Evolutionary conservation across 2,329 filamentous ascomycete species (phyloP).

Genomic region (Xylariaceae sp.): DNA sequence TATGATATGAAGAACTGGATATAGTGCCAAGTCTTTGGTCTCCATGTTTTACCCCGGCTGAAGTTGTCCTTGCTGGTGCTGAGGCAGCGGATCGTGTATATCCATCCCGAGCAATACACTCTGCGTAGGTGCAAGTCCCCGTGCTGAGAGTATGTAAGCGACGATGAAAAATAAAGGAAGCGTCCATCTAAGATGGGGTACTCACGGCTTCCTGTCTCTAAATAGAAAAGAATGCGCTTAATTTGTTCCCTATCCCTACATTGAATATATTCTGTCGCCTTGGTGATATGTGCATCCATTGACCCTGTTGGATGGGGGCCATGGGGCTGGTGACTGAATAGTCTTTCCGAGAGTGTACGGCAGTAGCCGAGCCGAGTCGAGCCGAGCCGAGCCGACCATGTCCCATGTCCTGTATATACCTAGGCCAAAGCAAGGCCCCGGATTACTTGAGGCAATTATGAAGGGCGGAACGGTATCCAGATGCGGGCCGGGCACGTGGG

Average conservation of each 20-base stretch:
- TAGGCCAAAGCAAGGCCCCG: neutral
- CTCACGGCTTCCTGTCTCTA: constrained; percentile 7
- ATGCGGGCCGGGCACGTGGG: neutral
- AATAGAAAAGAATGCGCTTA: neutral
- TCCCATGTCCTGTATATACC: neutral
- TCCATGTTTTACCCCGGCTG: neutral
- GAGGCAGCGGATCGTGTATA: neutral
- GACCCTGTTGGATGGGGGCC: neutral
- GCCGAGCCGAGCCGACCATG: neutral
- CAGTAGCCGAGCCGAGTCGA: too few species aligned
- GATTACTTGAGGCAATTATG: neutral
- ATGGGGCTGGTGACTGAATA: neutral
- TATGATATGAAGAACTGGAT: neutral
- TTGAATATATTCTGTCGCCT: neutral
- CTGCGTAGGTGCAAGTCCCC: neutral
- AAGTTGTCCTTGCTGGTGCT: neutral
- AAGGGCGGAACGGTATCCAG: neutral
- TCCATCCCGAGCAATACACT: neutral
- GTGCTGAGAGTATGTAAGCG: constrained; percentile 11
- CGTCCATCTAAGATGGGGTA: neutral
- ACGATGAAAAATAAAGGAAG: neutral
- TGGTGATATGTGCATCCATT: neutral
- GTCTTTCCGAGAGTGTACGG: neutral
- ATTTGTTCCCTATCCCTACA: neutral
- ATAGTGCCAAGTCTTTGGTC: neutral